Evolutionary conservation across 2,329 filamentous ascomycete genomes (phyloP).

Genomic region (Zasmidium cellare): DNA sequence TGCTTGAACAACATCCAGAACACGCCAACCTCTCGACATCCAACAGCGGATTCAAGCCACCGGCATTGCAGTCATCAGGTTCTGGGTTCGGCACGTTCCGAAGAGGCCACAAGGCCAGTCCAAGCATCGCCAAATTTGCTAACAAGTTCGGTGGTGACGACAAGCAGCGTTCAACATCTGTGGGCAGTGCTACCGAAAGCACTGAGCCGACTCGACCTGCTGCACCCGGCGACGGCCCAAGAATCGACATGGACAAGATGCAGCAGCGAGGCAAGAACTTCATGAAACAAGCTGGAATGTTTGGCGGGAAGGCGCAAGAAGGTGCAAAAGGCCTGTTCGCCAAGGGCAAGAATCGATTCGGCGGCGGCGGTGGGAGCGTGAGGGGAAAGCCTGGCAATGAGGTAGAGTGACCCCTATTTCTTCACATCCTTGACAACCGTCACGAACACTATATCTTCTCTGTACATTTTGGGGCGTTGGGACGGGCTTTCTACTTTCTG

Average conservation of each 20-base stretch:
- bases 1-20: constrained; percentile 53
- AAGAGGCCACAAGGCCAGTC: constrained; percentile 22
- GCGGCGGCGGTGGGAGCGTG: constrained; percentile 23
- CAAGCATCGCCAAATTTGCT: constrained; percentile 23
- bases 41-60: constrained; percentile 13
- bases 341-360: constrained; percentile 83
- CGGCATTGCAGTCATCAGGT: constrained; percentile 16
- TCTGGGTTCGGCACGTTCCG: constrained; percentile 5
- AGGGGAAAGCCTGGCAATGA: constrained; percentile 71
- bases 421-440: constrained; percentile 1
- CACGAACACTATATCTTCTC: constrained; percentile 45
- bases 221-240: constrained; percentile 7
- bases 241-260: constrained; percentile 45
- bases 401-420: constrained; percentile 73
- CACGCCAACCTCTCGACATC: constrained; percentile 45
- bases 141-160: constrained; percentile 20
- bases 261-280: constrained; percentile 86
- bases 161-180: constrained; percentile 18
- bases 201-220: constrained; percentile 6
- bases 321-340: constrained; percentile 89
- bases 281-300: constrained; percentile 74
- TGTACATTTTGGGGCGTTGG: constrained; percentile 1
- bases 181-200: constrained; percentile 26
- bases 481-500: background rate
- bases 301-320: constrained; percentile 69